Conservation (phyloP, 768 basidiomycete genomes). For the Serpula lacrymans region DNA sequence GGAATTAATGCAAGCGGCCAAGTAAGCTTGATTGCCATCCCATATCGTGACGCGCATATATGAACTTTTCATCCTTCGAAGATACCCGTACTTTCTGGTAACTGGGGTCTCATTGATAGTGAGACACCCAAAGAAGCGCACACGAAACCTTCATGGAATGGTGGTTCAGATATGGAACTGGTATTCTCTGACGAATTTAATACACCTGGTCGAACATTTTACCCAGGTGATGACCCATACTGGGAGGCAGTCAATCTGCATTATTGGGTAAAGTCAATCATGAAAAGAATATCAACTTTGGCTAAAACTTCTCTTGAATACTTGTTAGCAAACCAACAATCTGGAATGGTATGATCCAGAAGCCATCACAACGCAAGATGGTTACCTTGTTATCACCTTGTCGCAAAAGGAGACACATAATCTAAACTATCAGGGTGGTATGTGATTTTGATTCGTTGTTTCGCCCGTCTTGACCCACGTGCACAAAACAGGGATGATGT, state of each 20-base stretch:
- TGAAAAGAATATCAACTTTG: slow-evolving; percentile 13
- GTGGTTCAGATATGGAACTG: slow-evolving; percentile 52
- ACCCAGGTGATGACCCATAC: slow-evolving; percentile 81
- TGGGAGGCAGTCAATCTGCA: slow-evolving; percentile 60
- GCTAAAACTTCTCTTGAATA: slow-evolving; percentile 35
- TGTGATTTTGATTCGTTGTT: slow-evolving; percentile 12
- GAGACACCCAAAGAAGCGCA: slow-evolving; percentile 58
- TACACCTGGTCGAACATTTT: slow-evolving; percentile 69
- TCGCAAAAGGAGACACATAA: slow-evolving; percentile 41
- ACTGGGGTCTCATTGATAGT: slow-evolving; percentile 54
- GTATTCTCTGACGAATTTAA: slow-evolving; percentile 87
- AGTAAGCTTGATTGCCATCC: no score
- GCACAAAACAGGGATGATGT: slow-evolving; percentile 48
- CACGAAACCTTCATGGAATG: slow-evolving; percentile 50
- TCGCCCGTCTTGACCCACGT: slow-evolving; percentile 37
- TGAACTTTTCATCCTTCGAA: slow-evolving; percentile 5
- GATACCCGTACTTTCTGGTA: slow-evolving; percentile 59
- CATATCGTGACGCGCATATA: no score
- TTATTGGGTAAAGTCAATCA: slow-evolving; percentile 35
- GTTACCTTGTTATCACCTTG: slow-evolving; percentile 50
- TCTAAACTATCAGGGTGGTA: slow-evolving; percentile 43
- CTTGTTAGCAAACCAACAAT: slow-evolving; percentile 38
- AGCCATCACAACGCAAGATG: slow-evolving; percentile 47
- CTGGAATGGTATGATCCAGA: slow-evolving; percentile 59
- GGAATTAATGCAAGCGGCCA: slow-evolving; percentile 77